These are phyloP conservation scores for Cyamopsis tetragonoloba DNA, from an alignment of 306 rosid genomes.

Conservation along the genomic window DNA sequence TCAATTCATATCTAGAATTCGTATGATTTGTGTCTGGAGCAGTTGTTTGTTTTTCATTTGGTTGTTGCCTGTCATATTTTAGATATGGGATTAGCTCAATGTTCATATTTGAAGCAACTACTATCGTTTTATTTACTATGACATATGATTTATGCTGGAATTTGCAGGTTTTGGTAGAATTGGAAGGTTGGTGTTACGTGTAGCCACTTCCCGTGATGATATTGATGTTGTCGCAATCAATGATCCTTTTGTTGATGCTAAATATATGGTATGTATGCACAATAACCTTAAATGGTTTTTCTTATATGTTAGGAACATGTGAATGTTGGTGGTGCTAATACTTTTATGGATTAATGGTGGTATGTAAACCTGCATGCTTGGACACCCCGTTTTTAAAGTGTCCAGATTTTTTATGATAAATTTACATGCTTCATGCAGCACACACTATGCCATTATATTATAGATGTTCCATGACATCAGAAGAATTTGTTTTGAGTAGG, in stretches of 20 bases:
- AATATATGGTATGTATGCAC: conserved; percentile 74
- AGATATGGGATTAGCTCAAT: background rate
- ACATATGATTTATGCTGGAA: conserved; percentile 24
- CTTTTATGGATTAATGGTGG: background rate
- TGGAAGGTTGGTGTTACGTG: conserved; percentile 91
- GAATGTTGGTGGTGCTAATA: background rate
- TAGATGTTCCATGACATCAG: background rate
- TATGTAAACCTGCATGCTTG: too few relatives aligned
- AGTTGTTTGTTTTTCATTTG: background rate
- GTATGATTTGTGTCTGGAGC: background rate
- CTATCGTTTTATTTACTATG: background rate
- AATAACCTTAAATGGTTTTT: conserved; percentile 12
- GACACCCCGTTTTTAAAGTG: too few relatives aligned
- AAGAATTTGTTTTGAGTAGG: background rate
- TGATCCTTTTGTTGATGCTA: conserved; percentile 90
- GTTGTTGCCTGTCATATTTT: background rate
- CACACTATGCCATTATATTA: background rate
- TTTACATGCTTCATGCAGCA: background rate
- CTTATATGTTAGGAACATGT: background rate
- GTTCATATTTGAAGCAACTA: background rate
- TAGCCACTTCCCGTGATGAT: conserved; percentile 83
- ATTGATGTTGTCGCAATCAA: conserved; percentile 85
- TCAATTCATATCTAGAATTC: background rate
- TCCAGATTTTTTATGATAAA: background rate
- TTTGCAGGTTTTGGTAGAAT: conserved; percentile 90